Conservation (phyloP, 139 green algal genomes). For the Tetradesmus lagerheimii region DNA sequence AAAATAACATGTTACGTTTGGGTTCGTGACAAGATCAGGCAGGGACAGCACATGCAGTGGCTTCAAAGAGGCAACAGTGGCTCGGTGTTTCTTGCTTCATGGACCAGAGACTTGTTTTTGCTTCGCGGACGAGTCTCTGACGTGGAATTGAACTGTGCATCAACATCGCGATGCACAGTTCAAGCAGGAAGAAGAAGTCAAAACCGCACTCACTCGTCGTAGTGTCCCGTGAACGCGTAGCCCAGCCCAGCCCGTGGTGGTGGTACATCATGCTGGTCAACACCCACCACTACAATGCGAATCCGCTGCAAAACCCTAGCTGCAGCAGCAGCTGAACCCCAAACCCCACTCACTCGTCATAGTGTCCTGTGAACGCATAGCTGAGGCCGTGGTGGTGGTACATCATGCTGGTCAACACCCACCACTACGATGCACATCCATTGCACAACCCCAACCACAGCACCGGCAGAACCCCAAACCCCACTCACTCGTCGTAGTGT, state of each 20-base stretch:
- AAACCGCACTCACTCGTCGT: slow-evolving; percentile 65
- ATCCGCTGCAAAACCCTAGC: slow-evolving; percentile 94
- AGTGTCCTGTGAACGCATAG: slow-evolving; percentile 94
- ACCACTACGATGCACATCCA: too few species aligned
- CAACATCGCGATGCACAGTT: too few species aligned
- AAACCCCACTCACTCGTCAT: slow-evolving; percentile 66
- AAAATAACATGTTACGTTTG: neutral
- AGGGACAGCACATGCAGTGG: too few species aligned
- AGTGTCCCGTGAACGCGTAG: slow-evolving; percentile 94
- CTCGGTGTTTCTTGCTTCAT: too few species aligned
- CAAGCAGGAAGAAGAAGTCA: neutral
- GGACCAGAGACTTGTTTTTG: too few species aligned
- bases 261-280: slow-evolving; percentile 99
- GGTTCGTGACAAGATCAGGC: too few species aligned
- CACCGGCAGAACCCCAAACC: neutral
- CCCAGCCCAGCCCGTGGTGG: slow-evolving; percentile 98
- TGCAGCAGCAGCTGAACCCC: neutral
- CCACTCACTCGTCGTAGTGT: slow-evolving; percentile 71
- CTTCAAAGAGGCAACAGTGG: too few species aligned
- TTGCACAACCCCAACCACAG: slow-evolving; percentile 83
- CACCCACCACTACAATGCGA: slow-evolving; percentile 81
- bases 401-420: slow-evolving; percentile 99
- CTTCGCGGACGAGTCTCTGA: too few species aligned
- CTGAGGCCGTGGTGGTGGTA: slow-evolving; percentile 98
- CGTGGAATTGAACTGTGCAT: too few species aligned